phyloP scores from a whole-genome alignment of 2,329 filamentous ascomycete species.

The Emericellopsis atlantica region DNA sequence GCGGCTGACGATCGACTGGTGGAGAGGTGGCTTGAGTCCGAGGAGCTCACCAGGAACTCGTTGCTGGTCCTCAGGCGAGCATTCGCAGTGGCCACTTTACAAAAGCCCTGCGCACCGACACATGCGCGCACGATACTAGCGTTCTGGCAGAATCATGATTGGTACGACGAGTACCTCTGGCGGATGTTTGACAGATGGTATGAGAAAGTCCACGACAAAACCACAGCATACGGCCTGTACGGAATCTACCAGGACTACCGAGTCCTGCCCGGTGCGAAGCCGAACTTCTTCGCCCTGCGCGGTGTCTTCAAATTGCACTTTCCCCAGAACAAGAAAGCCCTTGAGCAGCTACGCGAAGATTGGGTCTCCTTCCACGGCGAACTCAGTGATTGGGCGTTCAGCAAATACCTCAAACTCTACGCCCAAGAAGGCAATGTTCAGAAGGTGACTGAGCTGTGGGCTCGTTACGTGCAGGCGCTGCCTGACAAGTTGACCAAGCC shows the following conservation, averaged over 20 bases:
- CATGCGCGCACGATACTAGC: conserved; percentile 25
- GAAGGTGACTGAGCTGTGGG: conserved; percentile 30
- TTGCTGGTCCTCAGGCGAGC: conserved; percentile 15
- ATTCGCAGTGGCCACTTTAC: conserved; percentile 17
- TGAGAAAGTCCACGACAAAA: conserved; percentile 12
- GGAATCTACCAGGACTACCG: conserved; percentile 34
- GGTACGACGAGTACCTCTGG: conserved; percentile 32
- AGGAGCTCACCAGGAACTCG: conserved; percentile 3
- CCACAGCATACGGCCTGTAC: conserved; percentile 17
- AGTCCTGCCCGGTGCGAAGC: conserved; percentile 20
- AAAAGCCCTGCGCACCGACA: conserved; percentile 17
- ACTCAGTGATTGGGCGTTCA: conserved; percentile 30
- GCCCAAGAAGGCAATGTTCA: conserved; percentile 32
- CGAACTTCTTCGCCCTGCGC: conserved; percentile 25
- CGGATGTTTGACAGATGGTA: conserved; percentile 15
- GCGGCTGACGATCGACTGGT: conserved; percentile 9
- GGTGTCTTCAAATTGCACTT: conserved; percentile 30
- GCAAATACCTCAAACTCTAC: conserved; percentile 35
- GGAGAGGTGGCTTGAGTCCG: conserved; percentile 1
- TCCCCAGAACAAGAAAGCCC: conserved; percentile 21
- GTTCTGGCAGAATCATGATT: conserved; percentile 19
- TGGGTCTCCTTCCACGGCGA: conserved; percentile 27
- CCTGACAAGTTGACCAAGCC: conserved; percentile 18
- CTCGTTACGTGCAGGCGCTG: conserved; percentile 24
- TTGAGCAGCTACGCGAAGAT: conserved; percentile 35